Base-by-base conservation (phyloP, 2,329 filamentous ascomycete genomes). In the Dryadomyces quercivorus region DNA sequence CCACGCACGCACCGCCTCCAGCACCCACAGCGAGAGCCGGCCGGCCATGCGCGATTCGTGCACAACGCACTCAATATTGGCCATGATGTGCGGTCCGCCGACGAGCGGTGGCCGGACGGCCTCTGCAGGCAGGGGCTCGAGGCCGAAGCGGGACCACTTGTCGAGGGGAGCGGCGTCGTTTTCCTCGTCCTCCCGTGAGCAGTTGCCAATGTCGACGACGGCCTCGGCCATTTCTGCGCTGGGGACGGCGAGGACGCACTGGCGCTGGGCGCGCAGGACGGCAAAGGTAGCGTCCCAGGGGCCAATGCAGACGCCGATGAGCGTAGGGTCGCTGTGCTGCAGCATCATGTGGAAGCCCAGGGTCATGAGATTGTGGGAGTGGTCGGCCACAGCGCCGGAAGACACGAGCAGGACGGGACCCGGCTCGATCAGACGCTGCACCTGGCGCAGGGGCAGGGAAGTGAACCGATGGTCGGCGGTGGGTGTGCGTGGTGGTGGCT, bases 271-370 rank as follows among this genome's bases (percentile, higher is more conserved):
- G 21, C 63, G 62, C n/a, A 68, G 63, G 1, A 57, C 22, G 5
- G 58, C 58, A 54, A 65, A 67, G 20, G 62, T 63, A 36, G 65
- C 63, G 44, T 67, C 65, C 66, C 66, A 68, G 2, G 64, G 66
- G 21, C 67, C 67, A 12, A 69, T 60, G 36, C 58, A 63, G 40
- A 65, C 62, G 40, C 63, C 66, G 36, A 68, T 59, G 8, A 69
- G 61, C 22, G 64, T 62, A 1, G 67, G 67, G 16, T 60, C 61
- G 50, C 66, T 64, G 58, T 69, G 66, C 57, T 67, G 66, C 55
- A 68, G 61, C 56, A 69, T 63, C 66, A 68, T 69, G 58, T 69
- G 67, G 60, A 69, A 68, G 51, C 66, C 67, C 53, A 68, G 63
- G 9, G 67, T 68, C 66, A 68, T 68, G 53, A 68, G 57, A 44